Evolutionary conservation across 139 green algal species (phyloP).

Genomic region (Mesotaenium endlicherianum): DNA sequence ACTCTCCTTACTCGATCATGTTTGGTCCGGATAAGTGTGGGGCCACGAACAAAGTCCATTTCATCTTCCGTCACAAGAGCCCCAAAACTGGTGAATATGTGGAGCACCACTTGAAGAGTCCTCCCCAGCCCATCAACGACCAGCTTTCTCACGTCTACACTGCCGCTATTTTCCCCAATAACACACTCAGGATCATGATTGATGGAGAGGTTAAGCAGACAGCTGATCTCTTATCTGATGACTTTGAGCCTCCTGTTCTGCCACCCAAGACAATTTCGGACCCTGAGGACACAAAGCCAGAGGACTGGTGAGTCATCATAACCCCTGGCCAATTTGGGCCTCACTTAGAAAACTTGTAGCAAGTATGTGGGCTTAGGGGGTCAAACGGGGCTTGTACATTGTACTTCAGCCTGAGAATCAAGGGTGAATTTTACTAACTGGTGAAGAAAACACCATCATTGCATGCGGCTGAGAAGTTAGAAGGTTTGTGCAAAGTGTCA

Average conservation of each 20-base stretch:
- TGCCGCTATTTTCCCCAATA: conserved; percentile 56
- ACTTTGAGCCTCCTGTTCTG: conserved; percentile 59
- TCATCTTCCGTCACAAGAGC: conserved; percentile 83
- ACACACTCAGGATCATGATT: conserved; percentile 57
- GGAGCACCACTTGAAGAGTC: conserved; percentile 85
- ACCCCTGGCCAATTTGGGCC: no score
- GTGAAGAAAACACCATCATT: no score
- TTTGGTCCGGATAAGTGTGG: conserved; percentile 99
- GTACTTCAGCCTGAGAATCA: no score
- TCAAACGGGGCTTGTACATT: no score
- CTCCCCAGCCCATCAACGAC: conserved; percentile 63
- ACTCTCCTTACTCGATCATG: conserved; percentile 97
- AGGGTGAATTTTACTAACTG: no score
- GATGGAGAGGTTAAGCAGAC: conserved; percentile 54
- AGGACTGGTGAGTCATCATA: conserved; percentile 58
- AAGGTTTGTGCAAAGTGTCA: no score
- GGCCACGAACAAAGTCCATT: conserved; percentile 76
- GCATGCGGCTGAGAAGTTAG: no score
- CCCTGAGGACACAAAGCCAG: conserved; percentile 59
- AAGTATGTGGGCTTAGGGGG: no score
- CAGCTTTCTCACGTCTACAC: conserved; percentile 58
- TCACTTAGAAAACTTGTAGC: no score
- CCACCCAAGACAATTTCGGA: conserved; percentile 59
- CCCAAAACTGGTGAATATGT: conserved; percentile 82
- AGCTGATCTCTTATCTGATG: conserved; percentile 47